Percentiles rank a stretch among this genome's conserved stretches.
phyloP scores from a whole-genome alignment of 345 rosid species.

The Isatis tinctoria region DNA sequence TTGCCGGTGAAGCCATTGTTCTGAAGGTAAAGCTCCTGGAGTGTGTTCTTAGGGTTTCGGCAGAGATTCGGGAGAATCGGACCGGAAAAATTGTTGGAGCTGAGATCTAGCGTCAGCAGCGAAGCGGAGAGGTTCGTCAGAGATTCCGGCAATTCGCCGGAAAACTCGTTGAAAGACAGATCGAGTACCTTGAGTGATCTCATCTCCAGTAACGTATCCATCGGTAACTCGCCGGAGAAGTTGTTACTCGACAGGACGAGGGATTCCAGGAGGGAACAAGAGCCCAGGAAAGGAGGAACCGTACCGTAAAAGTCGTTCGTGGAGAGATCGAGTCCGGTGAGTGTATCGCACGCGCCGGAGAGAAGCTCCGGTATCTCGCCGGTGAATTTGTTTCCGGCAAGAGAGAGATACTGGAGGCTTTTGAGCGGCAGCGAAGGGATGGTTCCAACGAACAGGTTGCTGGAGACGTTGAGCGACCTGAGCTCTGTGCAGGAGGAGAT shows the following conservation, averaged over 20 bases:
- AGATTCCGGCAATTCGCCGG: slow-evolving; percentile 62
- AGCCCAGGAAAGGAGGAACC: slow-evolving; percentile 54
- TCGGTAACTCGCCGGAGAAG: slow-evolving; percentile 72
- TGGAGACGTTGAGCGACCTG: slow-evolving; percentile 58
- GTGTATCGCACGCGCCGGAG: slow-evolving; percentile 58
- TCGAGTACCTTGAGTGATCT: slow-evolving; percentile 46
- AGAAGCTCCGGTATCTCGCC: slow-evolving; percentile 73
- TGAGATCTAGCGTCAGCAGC: slow-evolving; percentile 68
- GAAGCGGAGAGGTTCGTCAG: slow-evolving; percentile 48
- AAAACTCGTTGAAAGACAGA: slow-evolving; percentile 56
- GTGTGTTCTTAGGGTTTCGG: slow-evolving; percentile 39
- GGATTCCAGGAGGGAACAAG: slow-evolving; percentile 56
- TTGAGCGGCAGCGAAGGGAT: slow-evolving; percentile 57
- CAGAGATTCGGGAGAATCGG: slow-evolving; percentile 57
- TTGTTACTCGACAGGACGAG: slow-evolving; percentile 58
- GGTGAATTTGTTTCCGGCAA: slow-evolving; percentile 47
- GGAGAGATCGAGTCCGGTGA: slow-evolving; percentile 74
- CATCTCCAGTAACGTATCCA: slow-evolving; percentile 57
- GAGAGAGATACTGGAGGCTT: slow-evolving; percentile 48
- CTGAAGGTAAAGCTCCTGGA: slow-evolving; percentile 67
- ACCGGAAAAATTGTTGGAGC: slow-evolving; percentile 69
- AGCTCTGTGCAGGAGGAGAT: slow-evolving; percentile 54
- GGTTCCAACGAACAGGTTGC: slow-evolving; percentile 58
- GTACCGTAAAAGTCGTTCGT: slow-evolving; percentile 61
- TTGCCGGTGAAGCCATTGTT: slow-evolving; percentile 62